Evolutionary conservation across 2,329 filamentous ascomycete genomes (phyloP).

Genomic region (Metarhizium anisopliae): DNA sequence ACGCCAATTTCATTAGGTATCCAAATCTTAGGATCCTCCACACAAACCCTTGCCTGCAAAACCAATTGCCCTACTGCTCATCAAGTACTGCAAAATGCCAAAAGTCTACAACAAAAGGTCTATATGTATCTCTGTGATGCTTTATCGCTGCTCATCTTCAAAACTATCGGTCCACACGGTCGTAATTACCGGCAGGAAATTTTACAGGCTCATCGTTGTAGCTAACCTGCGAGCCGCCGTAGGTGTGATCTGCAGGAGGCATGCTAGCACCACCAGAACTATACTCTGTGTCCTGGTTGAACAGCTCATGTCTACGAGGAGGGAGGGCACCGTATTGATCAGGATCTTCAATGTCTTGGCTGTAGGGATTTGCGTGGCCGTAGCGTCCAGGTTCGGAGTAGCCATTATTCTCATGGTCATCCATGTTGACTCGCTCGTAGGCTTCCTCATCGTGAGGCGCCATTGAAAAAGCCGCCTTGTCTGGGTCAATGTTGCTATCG

Average conservation of each 20-base stretch:
- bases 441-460: constrained; percentile 58
- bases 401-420: constrained; percentile 39
- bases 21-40: constrained; percentile 3
- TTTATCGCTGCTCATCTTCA: neutral
- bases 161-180: constrained; percentile 32
- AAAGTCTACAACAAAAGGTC: constrained; percentile 8
- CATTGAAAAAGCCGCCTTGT: constrained; percentile 61
- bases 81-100: constrained; percentile 2
- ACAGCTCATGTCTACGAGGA: constrained; percentile 30
- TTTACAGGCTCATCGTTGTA: constrained; percentile 40
- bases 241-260: constrained; percentile 14
- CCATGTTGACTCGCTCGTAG: constrained; percentile 52
- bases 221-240: constrained; percentile 29
- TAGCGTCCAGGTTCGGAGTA: constrained; percentile 23
- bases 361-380: constrained; percentile 28
- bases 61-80: neutral
- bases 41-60: neutral
- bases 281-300: constrained; percentile 44
- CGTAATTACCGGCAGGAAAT: constrained; percentile 51
- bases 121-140: constrained; percentile 1
- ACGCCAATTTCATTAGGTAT: constrained; percentile 3
- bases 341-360: constrained; percentile 28
- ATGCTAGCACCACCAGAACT: constrained; percentile 20
- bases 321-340: constrained; percentile 30
- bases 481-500: constrained; percentile 52